Evolutionary conservation across 306 rosid species (phyloP), one percentile per base, ranked within the genome.

Genomic region (Citrullus amarus): DNA sequence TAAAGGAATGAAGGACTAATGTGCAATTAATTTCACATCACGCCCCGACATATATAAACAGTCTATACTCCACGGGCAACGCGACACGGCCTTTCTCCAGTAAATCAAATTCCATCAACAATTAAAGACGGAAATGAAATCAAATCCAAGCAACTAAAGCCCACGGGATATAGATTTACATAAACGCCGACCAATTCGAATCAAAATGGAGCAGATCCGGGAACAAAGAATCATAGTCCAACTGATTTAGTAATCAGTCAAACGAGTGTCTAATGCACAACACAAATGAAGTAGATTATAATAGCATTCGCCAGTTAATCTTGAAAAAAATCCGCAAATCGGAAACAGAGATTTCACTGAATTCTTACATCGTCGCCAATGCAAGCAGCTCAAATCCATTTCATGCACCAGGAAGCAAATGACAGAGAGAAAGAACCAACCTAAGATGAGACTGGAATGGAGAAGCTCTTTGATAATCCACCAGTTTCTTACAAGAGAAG

Each of bases 401-500:
- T 11, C 34, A 65, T 32, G 53, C n/a, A 79, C n/a, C 30, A 25
- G 20, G 59, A 36, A 74, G 30, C 80, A 51, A 82, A 5, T 28
- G 55, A 80, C 73, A 81, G 71, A 83, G 76, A 70, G 56, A 69
- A n/a, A 16, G 46, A 4, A 32, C 80, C 56, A 76, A 93, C 94
- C 96, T 89, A 82, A 72, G 83, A 83, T 68, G 83, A 83, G 89
- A 85, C 50, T 65, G 83, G 75, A 81, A 84, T 78, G 86, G 10
- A 66, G 83, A 76, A 79, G 77, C 78, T 63, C 83, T 71, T 54
- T 71, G 83, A 87, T 73, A 86, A 87, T 85, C 80, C 77, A 74
- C 56, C 66, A 85, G 76, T 86, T 86, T 84, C 85, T 90, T 90
- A 79, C 82, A 83, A 82, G 83, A 73, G 85, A 85, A 88, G 90